Conservation (phyloP, 164 flowering plant species). For the Warburgia ugandensis region DNA sequence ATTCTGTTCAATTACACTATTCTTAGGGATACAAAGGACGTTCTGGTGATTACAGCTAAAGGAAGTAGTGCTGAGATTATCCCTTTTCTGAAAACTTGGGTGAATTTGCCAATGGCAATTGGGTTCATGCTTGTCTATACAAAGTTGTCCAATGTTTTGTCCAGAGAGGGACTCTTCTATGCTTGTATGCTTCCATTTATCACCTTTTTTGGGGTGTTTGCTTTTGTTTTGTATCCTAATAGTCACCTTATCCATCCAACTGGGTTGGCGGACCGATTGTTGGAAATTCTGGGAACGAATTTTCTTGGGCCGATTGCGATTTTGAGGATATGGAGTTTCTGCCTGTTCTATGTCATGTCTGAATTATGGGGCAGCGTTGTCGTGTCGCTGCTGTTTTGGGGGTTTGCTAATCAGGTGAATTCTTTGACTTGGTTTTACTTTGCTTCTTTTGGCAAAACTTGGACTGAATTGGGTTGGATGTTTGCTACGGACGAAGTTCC, state of each 20-base stretch:
- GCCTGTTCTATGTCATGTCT: slow-evolving; percentile 29
- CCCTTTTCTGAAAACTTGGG: slow-evolving; percentile 30
- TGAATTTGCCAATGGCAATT: slow-evolving; percentile 26
- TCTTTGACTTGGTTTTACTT: background rate
- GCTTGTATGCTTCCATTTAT: slow-evolving; percentile 24
- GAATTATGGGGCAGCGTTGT: slow-evolving; percentile 34
- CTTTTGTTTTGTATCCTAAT: slow-evolving; percentile 20
- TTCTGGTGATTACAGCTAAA: slow-evolving; percentile 25
- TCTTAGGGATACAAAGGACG: slow-evolving; percentile 29
- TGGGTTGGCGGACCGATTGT: slow-evolving; percentile 22
- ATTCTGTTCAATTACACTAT: slow-evolving; percentile 30
- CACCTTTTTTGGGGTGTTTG: slow-evolving; percentile 24
- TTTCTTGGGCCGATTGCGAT: slow-evolving; percentile 29
- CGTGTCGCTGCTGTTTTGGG: slow-evolving; percentile 30
- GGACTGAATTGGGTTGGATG: background rate
- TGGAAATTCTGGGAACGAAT: slow-evolving; percentile 19
- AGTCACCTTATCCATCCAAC: slow-evolving; percentile 17
- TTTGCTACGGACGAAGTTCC: too few species aligned
- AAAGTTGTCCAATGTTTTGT: slow-evolving; percentile 23
- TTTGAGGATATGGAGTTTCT: slow-evolving; percentile 28
- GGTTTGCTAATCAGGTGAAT: slow-evolving; percentile 30
- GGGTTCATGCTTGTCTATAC: slow-evolving; percentile 26
- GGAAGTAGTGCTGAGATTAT: slow-evolving; percentile 33
- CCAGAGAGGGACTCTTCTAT: slow-evolving; percentile 22
- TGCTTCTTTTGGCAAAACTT: background rate